These are phyloP conservation scores for Psidium guajava DNA, from an alignment of 345 rosid species.

Conservation along the genomic window DNA sequence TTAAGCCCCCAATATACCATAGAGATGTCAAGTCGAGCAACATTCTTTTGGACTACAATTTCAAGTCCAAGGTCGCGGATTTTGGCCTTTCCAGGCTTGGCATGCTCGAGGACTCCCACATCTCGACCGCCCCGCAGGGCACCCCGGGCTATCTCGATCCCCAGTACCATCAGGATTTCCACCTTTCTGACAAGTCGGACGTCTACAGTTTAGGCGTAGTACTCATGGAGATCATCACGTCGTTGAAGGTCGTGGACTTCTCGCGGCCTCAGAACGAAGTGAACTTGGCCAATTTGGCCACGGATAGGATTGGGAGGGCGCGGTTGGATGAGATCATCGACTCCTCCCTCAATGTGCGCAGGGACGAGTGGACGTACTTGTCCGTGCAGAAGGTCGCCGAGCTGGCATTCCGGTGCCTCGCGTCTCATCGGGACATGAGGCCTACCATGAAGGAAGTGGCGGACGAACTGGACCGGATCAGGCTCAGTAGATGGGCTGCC, in stretches of 20 bases:
- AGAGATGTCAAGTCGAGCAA: conserved; percentile 85
- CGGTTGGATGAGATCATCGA: conserved; percentile 73
- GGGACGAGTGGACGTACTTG: conserved; percentile 74
- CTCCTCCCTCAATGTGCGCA: conserved; percentile 45
- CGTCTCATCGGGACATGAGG: conserved; percentile 81
- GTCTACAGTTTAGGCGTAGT: conserved; percentile 41
- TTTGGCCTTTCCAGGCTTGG: conserved; percentile 90
- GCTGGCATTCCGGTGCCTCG: conserved; percentile 71
- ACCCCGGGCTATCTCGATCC: conserved; percentile 92
- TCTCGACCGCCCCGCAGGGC: conserved; percentile 91
- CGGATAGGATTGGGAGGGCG: conserved; percentile 75
- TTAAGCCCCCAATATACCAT: conserved; percentile 74
- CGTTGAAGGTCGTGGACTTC: conserved; percentile 81
- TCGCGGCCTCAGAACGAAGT: conserved; percentile 68
- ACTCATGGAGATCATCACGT: conserved; percentile 87
- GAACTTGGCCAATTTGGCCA: conserved; percentile 75
- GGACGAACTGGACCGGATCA: conserved; percentile 61
- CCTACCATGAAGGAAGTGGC: conserved; percentile 91
- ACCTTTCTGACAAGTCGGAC: conserved; percentile 80
- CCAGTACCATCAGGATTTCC: conserved; percentile 74
- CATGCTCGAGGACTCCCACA: conserved; percentile 58
- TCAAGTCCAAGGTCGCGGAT: conserved; percentile 74
- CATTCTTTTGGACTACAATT: conserved; percentile 60
- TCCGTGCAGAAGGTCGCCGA: conserved; percentile 74
- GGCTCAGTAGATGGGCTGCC: conserved; percentile 57